Evolutionary conservation across 306 rosid genomes (phyloP).

Genomic region (Gastrolobium bilobum): DNA sequence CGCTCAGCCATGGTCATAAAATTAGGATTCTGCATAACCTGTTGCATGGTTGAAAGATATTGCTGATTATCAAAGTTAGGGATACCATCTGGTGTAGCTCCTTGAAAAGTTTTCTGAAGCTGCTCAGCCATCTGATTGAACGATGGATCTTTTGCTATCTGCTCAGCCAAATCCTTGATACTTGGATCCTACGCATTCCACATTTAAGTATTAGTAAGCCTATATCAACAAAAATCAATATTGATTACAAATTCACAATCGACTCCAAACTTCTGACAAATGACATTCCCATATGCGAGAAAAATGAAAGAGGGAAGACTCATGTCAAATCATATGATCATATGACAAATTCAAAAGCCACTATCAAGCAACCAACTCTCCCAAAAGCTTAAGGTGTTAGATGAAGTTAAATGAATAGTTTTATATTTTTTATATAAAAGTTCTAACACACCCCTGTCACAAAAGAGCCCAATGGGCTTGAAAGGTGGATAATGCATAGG

Average conservation of each 20-base stretch:
- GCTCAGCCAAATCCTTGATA: slow-evolving; percentile 95
- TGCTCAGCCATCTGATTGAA: slow-evolving; percentile 99
- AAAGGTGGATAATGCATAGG: no score
- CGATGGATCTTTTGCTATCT: slow-evolving; percentile 93
- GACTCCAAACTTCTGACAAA: slow-evolving; percentile 41
- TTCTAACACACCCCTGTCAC: no score
- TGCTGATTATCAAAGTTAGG: slow-evolving; percentile 93
- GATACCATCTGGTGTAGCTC: slow-evolving; percentile 68
- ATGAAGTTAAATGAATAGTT: no score
- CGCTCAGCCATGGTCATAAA: slow-evolving; percentile 99
- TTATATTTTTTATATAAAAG: no score
- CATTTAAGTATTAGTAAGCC: slow-evolving; percentile 41
- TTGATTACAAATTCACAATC: slow-evolving; percentile 19
- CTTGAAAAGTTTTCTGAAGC: slow-evolving; percentile 93
- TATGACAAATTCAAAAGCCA: background rate
- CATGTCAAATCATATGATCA: background rate
- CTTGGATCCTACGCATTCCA: slow-evolving; percentile 85
- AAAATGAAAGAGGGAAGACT: slow-evolving; percentile 10
- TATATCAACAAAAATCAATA: background rate
- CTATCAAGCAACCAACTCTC: no score
- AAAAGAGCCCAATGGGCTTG: no score
- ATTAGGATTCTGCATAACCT: slow-evolving; percentile 98
- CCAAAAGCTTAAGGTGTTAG: no score
- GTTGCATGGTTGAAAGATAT: slow-evolving; percentile 89
- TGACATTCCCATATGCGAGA: slow-evolving; percentile 24